A percentile compares a stretch with the other conserved stretches of the same genome.
Evolutionary conservation across 2,329 filamentous ascomycete genomes (phyloP).

Genomic region (Xylaria sp.): DNA sequence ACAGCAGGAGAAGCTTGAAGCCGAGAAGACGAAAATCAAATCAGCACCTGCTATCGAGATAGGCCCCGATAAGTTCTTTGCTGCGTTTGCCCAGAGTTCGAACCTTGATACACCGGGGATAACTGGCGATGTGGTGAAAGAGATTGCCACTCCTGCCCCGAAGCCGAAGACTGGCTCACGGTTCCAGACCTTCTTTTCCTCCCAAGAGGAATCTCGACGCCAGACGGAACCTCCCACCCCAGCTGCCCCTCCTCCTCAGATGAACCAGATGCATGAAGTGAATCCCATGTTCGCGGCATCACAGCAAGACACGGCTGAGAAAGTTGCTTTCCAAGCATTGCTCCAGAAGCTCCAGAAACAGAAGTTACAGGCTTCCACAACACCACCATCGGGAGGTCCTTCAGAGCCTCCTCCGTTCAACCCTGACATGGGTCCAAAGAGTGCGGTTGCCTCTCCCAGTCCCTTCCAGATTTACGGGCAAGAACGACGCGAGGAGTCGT

Average conservation of each 20-base stretch:
- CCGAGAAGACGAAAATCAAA: conserved; percentile 58
- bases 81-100: conserved; percentile 50
- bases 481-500: conserved; percentile 49
- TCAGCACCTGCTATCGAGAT: conserved; percentile 66
- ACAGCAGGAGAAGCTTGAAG: conserved; percentile 44
- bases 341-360: conserved; percentile 77
- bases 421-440: conserved; percentile 40
- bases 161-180: conserved; percentile 68
- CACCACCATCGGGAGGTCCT: conserved; percentile 46
- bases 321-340: conserved; percentile 82
- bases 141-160: conserved; percentile 41
- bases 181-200: conserved; percentile 80
- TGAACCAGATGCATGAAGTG: conserved; percentile 26
- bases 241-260: conserved; percentile 38
- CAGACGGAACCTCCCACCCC: conserved; percentile 54
- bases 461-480: conserved; percentile 51
- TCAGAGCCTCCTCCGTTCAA: conserved; percentile 34
- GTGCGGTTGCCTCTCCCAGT: conserved; percentile 50
- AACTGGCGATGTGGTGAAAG: conserved; percentile 51
- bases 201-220: conserved; percentile 56
- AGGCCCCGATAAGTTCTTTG: conserved; percentile 79
- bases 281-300: conserved; percentile 37
- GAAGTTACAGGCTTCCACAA: conserved; percentile 44
- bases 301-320: conserved; percentile 65
- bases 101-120: conserved; percentile 51